Evolutionary conservation across 768 basidiomycete genomes (phyloP).

Genomic region (Sarcodon sp.): DNA sequence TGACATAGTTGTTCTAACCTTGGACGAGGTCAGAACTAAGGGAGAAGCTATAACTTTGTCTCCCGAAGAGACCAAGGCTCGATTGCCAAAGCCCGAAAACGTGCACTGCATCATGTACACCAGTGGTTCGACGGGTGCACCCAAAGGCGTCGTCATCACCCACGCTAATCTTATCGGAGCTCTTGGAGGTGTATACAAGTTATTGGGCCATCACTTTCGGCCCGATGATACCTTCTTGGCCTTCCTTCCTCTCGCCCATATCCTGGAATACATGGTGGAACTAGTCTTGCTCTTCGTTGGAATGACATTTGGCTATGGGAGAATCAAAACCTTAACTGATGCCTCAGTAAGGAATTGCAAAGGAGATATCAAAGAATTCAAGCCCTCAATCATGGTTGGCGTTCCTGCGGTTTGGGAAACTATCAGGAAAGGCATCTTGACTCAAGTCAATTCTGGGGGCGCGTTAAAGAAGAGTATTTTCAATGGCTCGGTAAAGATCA

Average conservation of each 20-base stretch:
- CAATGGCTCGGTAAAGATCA: constrained; percentile 62
- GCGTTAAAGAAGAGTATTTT: constrained; percentile 64
- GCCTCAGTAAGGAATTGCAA: constrained; percentile 80
- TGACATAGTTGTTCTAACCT: constrained; percentile 42
- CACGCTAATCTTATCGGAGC: constrained; percentile 82
- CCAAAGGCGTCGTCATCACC: constrained; percentile 87
- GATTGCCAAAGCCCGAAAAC: constrained; percentile 38
- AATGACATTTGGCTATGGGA: constrained; percentile 78
- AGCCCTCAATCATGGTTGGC: constrained; percentile 84
- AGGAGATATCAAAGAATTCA: constrained; percentile 77
- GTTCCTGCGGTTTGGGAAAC: constrained; percentile 97
- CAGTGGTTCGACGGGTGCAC: constrained; percentile 80
- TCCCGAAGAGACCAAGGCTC: constrained; percentile 32
- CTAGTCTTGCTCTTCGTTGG: constrained; percentile 62
- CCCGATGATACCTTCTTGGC: constrained; percentile 66
- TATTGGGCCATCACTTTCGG: constrained; percentile 56
- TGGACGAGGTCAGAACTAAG: constrained; percentile 62
- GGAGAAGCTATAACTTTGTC: constrained; percentile 38
- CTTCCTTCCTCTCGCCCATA: constrained; percentile 89
- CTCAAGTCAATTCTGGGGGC: constrained; percentile 64
- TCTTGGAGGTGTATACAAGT: constrained; percentile 64
- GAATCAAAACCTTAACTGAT: constrained; percentile 93
- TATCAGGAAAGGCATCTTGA: constrained; percentile 88
- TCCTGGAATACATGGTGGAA: constrained; percentile 93
- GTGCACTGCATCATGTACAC: constrained; percentile 76